Base-by-base conservation (phyloP, 2,329 filamentous ascomycete genomes). In the Colletotrichum sansevieriae region DNA sequence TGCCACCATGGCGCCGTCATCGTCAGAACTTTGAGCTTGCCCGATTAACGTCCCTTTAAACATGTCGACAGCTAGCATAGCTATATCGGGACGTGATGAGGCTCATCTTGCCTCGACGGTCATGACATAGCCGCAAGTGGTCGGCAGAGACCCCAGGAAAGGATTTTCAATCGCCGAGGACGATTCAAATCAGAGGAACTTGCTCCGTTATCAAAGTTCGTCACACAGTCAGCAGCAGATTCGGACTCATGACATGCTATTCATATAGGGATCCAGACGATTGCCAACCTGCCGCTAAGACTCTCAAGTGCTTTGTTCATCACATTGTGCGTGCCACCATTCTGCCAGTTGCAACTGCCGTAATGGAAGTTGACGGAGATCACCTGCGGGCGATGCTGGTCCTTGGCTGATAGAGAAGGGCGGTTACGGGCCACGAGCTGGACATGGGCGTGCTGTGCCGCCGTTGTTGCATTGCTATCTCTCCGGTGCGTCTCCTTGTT, bases 281-380 rank as follows among this genome's bases (percentile, higher is more conserved):
- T 54, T 47, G 18, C 59, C 47, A 37, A 62, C 20, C 9, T 20
- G 47, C 47, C 59, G 47, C 59, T 61, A 20, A 11, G 44, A 18
- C 46, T 51, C 13, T 15, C 29, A 10, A n/a, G 58, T 52, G 46
- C 46, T 10, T 47, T 22, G n/a, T n/a, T n/a, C n/a, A n/a, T n/a
- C n/a, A n/a, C n/a, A n/a, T n/a, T n/a, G n/a, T n/a, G n/a, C n/a
- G n/a, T n/a, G n/a, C n/a, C n/a, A n/a, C n/a, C n/a, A n/a, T n/a
- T n/a, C 59, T 43, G 59, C 35, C 54, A 49, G 37, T 25, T 51
- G n/a, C 51, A 63, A 67, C 51, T 63, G 64, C 59, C 59, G 64
- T 37, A 46, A 4, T 33, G 22, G 18, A 49, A 43, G 35, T 29
- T 20, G 37, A 59, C 22, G 35, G 56, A 60, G 25, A 52, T 51